Evolutionary conservation across 345 rosid genomes (phyloP).

Genomic region (Erysimum cheiranthoides): DNA sequence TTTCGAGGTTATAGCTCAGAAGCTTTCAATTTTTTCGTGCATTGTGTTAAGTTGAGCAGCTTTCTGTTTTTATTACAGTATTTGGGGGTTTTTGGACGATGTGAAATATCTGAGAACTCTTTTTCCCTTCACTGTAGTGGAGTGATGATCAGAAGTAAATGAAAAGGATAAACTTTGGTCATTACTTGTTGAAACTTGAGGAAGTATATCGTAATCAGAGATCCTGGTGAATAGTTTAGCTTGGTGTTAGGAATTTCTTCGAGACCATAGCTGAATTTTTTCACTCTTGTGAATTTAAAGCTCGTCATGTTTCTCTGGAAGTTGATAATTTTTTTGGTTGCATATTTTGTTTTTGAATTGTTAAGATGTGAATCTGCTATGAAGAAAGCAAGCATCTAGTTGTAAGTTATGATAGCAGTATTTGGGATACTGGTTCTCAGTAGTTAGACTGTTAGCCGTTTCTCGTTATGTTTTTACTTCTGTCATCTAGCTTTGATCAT

Average conservation of each 20-base stretch:
- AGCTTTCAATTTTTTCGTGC: too few species aligned
- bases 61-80: too few species aligned
- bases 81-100: too few species aligned
- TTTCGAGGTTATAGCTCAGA: too few species aligned
- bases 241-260: slow-evolving; percentile 7
- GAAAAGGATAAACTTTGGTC: background rate
- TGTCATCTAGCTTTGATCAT: slow-evolving; percentile 1
- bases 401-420: background rate
- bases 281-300: background rate
- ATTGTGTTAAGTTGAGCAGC: too few species aligned
- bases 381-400: background rate
- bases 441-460: slow-evolving; percentile 16
- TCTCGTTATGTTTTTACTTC: background rate
- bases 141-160: background rate
- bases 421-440: background rate
- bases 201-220: background rate
- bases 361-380: background rate
- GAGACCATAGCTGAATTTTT: background rate
- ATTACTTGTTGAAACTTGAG: background rate
- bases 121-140: background rate
- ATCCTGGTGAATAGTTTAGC: background rate
- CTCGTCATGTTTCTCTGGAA: slow-evolving; percentile 3
- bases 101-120: too few species aligned
- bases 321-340: slow-evolving; percentile 1
- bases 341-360: background rate